Conservation (phyloP, 73 alveolate genomes). For the Tetrahymena thermophila region DNA sequence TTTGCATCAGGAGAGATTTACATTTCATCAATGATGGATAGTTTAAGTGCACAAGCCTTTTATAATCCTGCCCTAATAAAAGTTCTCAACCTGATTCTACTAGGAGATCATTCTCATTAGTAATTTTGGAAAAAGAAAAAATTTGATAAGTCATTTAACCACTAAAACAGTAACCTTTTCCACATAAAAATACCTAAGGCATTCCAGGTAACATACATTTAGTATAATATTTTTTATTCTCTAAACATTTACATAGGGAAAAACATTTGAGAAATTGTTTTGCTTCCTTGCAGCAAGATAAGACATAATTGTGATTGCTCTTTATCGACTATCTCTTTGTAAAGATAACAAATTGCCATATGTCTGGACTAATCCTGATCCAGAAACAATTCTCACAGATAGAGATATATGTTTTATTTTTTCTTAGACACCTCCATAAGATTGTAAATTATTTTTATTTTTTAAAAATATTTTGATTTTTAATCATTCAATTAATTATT, state of each 20-base stretch:
- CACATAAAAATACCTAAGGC: background rate
- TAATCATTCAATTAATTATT: background rate
- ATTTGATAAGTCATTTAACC: slow-evolving; percentile 4
- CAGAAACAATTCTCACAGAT: slow-evolving; percentile 62
- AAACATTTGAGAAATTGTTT: slow-evolving; percentile 52
- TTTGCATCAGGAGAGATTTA: slow-evolving; percentile 96
- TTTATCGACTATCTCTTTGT: slow-evolving; percentile 49
- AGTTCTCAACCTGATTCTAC: slow-evolving; percentile 74
- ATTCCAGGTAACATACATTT: background rate
- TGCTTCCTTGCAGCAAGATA: slow-evolving; percentile 41
- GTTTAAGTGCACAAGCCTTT: slow-evolving; percentile 81
- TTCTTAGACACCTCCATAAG: slow-evolving; percentile 60
- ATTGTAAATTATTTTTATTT: background rate
- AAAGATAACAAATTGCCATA: slow-evolving; percentile 70
- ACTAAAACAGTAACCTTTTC: slow-evolving; percentile 4
- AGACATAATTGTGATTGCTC: slow-evolving; percentile 61
- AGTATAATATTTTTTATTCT: background rate
- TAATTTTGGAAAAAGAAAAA: background rate
- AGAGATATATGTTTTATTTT: slow-evolving; percentile 83
- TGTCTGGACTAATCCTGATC: slow-evolving; percentile 86
- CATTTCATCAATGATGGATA: slow-evolving; percentile 87
- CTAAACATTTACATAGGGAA: background rate
- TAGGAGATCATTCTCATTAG: slow-evolving; percentile 62
- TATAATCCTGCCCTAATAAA: slow-evolving; percentile 88
- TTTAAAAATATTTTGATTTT: background rate